A percentile compares a stretch with the other conserved stretches of the same genome.
phyloP scores from a whole-genome alignment of 176 grass and related monocot species.

The Tillandsia leiboldiana region DNA sequence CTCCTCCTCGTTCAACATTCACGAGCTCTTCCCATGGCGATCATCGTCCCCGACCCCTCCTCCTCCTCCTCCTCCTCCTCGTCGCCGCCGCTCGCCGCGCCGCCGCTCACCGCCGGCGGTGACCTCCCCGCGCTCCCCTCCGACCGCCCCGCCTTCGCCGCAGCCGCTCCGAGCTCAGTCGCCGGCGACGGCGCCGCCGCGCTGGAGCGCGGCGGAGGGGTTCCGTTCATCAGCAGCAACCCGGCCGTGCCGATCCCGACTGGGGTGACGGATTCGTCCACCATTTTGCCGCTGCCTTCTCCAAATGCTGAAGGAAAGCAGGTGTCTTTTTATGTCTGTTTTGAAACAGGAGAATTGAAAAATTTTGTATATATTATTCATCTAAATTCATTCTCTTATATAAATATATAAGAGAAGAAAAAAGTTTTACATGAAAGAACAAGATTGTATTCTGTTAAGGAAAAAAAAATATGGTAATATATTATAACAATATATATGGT shows the following conservation, averaged over 20 bases:
- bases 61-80: constrained; percentile 16
- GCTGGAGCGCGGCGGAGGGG: constrained; percentile 21
- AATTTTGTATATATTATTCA: too few relatives aligned
- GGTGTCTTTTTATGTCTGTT: constrained; percentile 23
- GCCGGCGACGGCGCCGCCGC: constrained; percentile 17
- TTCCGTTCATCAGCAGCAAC: constrained; percentile 82
- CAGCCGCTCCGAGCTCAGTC: neutral
- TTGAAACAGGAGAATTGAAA: too few relatives aligned
- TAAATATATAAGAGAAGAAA: too few relatives aligned
- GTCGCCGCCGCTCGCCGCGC: constrained; percentile 2
- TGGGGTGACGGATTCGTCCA: constrained; percentile 65
- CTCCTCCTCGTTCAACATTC: too few relatives aligned
- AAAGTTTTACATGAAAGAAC: too few relatives aligned
- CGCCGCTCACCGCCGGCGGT: constrained; percentile 6
- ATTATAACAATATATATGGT: too few relatives aligned
- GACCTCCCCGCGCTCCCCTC: constrained; percentile 60
- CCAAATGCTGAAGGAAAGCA: constrained; percentile 22
- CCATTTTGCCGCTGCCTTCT: constrained; percentile 57
- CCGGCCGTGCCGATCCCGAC: constrained; percentile 71
- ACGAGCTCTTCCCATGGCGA: constrained; percentile 15
- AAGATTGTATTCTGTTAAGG: too few relatives aligned
- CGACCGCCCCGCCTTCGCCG: constrained; percentile 10
- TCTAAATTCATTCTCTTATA: too few relatives aligned
- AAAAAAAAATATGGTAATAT: too few relatives aligned
- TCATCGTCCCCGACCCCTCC: constrained; percentile 35